phyloP scores from a whole-genome alignment of 2,329 filamentous ascomycete genomes.

The Nannizzia gypsea region DNA sequence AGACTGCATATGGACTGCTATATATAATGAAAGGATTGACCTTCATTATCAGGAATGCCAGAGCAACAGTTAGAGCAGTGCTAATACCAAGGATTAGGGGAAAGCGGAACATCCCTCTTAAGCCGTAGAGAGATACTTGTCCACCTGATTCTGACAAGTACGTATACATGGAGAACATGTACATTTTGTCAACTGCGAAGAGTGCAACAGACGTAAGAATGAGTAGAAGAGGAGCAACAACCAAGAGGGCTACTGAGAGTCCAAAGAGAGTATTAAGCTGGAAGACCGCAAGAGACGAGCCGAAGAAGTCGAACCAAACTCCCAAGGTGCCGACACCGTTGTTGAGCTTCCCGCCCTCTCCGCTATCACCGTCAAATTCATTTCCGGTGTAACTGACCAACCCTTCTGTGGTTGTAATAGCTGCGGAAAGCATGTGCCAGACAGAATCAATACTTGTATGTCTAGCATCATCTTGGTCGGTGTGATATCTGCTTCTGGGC shows the following conservation, averaged over 20 bases:
- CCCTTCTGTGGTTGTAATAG: constrained; percentile 59
- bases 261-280: constrained; percentile 74
- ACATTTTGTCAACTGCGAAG: constrained; percentile 66
- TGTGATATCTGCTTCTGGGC: constrained; percentile 80
- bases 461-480: constrained; percentile 69
- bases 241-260: constrained; percentile 69
- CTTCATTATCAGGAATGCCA: constrained; percentile 65
- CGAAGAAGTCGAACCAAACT: constrained; percentile 93
- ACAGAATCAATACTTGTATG: constrained; percentile 57
- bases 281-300: constrained; percentile 65
- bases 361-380: constrained; percentile 51
- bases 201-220: constrained; percentile 58
- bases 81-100: constrained; percentile 62
- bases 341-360: constrained; percentile 49
- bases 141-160: constrained; percentile 51
- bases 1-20: constrained; percentile 75
- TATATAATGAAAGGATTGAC: constrained; percentile 86
- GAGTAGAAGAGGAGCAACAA: constrained; percentile 64
- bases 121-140: constrained; percentile 56
- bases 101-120: constrained; percentile 73
- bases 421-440: constrained; percentile 91
- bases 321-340: constrained; percentile 56
- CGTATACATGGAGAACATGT: constrained; percentile 62
- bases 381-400: constrained; percentile 58
- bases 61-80: constrained; percentile 54